A percentile compares a stretch with the other conserved stretches of the same genome.
phyloP scores from a whole-genome alignment of 2,329 filamentous ascomycete species.

The Xylariomycetidae sp. region DNA sequence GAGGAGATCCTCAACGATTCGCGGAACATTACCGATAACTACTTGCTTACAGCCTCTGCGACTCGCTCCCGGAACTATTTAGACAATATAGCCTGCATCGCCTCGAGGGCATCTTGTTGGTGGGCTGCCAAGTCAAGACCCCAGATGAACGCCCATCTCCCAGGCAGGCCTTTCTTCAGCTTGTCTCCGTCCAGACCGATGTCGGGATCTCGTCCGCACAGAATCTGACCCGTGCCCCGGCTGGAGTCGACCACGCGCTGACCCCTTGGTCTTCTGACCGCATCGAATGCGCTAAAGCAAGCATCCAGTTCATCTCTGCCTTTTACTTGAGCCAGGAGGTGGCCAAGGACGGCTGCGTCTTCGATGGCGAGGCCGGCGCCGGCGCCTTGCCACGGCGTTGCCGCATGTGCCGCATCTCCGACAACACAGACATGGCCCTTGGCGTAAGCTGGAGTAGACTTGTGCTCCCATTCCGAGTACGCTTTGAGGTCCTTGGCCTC shows the following conservation, averaged over 20 bases:
- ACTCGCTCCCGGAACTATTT: too few relatives aligned
- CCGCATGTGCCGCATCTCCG: constrained; percentile 1
- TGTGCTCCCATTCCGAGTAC: constrained; percentile 4
- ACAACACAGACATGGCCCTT: neutral
- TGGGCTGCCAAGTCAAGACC: neutral
- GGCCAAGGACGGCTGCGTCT: neutral
- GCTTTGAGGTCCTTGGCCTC: too few relatives aligned
- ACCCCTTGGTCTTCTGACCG: neutral
- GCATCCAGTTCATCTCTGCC: neutral
- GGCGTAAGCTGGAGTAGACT: constrained; percentile 2
- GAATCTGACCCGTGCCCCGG: constrained; percentile 1
- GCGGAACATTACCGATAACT: too few relatives aligned
- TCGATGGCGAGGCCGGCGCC: neutral
- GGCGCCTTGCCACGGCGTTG: constrained; percentile 1
- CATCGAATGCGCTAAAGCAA: constrained; percentile 1
- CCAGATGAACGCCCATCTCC: constrained; percentile 1
- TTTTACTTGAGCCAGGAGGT: neutral
- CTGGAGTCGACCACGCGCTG: constrained; percentile 3
- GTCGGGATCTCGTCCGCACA: constrained; percentile 1
- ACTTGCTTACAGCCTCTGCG: too few relatives aligned
- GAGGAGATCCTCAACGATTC: too few relatives aligned
- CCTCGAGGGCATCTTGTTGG: neutral
- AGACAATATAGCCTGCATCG: too few relatives aligned
- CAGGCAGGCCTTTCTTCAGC: neutral
- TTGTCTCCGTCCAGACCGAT: neutral